A percentile compares a stretch with the other conserved stretches of the same genome.
These are phyloP conservation scores for Pythium scleroteichum DNA, from an alignment of 352 stramenopile species.

Conservation along the genomic window DNA sequence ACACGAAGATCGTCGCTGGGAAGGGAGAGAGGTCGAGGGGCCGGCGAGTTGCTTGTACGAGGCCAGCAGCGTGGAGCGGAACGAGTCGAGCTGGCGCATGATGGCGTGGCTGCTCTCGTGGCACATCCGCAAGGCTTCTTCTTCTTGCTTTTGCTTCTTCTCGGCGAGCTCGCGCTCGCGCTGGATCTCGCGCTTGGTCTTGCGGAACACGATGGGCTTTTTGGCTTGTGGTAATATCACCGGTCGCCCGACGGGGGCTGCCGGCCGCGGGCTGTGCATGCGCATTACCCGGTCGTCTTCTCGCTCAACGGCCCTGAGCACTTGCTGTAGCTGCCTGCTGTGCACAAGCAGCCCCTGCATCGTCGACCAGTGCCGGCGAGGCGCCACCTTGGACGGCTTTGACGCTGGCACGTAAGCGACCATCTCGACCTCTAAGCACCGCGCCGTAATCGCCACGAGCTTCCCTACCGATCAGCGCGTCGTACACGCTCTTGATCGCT, in stretches of 20 bases:
- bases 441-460: background rate
- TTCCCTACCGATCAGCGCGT: background rate
- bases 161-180: conserved; percentile 21
- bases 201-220: conserved; percentile 27
- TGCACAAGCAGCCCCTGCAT: conserved; percentile 25
- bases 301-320: conserved; percentile 14
- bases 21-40: no score
- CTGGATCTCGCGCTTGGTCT: conserved; percentile 33
- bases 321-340: conserved; percentile 26
- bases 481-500: background rate
- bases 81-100: conserved; percentile 14
- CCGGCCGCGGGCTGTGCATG: conserved; percentile 10
- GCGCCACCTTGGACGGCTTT: conserved; percentile 21
- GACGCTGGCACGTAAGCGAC: conserved; percentile 11
- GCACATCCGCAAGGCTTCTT: background rate
- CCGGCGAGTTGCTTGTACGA: conserved; percentile 12
- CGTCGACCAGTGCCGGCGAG: conserved; percentile 21
- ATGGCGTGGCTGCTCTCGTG: background rate
- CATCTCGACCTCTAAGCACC: background rate
- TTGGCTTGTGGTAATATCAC: conserved; percentile 9
- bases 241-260: background rate
- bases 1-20: conserved; percentile 1
- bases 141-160: background rate
- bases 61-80: conserved; percentile 15
- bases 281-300: conserved; percentile 5